phyloP scores from a whole-genome alignment of 441 rosid species.

The Isatis lusitanica region DNA sequence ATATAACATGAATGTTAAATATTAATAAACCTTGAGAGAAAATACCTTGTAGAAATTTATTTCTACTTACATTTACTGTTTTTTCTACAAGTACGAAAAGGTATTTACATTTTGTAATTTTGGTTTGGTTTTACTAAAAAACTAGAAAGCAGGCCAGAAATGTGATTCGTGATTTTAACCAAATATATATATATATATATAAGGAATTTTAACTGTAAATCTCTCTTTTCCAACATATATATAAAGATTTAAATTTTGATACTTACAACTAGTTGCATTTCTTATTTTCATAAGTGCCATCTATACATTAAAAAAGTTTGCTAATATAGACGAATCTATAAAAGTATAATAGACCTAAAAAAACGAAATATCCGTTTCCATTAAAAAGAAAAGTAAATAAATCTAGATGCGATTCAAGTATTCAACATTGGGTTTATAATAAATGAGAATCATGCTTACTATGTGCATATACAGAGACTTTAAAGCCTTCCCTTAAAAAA shows the following conservation, averaged over 20 bases:
- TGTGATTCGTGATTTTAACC: background rate
- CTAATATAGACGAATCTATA: constrained; percentile 19
- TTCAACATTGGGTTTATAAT: constrained; percentile 23
- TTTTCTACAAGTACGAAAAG: too few species aligned
- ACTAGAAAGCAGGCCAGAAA: background rate
- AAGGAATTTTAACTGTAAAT: background rate
- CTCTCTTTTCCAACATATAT: background rate
- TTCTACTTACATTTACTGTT: background rate
- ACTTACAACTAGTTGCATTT: background rate
- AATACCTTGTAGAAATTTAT: background rate
- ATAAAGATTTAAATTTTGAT: background rate
- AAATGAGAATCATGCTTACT: constrained; percentile 41
- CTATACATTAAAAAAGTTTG: background rate
- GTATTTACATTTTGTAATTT: too few species aligned
- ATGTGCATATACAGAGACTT: constrained; percentile 29
- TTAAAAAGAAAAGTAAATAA: constrained; percentile 4
- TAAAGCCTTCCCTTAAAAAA: constrained; percentile 23
- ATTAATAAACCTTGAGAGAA: background rate
- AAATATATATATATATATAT: too few species aligned
- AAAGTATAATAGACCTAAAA: background rate
- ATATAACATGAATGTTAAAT: background rate
- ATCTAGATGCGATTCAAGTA: constrained; percentile 25
- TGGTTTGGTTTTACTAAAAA: background rate
- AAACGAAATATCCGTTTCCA: constrained; percentile 20
- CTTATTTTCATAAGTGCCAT: background rate